phyloP scores from a whole-genome alignment of 208 protist species.

The Herpetomonas tarakana region DNA sequence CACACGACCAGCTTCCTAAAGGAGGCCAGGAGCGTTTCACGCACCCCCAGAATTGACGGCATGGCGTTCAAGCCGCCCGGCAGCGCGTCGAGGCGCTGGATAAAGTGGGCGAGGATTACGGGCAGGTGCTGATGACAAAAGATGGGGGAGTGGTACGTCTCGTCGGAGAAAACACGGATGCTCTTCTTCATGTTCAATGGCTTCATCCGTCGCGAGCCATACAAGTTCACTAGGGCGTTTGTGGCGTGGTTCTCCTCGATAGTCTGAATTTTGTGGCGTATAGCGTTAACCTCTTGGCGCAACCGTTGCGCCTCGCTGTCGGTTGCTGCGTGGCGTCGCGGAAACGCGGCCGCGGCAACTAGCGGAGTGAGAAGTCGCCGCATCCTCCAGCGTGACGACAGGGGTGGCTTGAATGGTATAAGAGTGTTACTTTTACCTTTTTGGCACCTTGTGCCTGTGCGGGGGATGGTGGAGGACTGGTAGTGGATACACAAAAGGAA shows the following conservation, averaged over 20 bases:
- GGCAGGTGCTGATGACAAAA: slow-evolving; percentile 87
- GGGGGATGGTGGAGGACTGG: too few species aligned
- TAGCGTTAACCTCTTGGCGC: slow-evolving; percentile 21
- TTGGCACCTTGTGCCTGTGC: too few species aligned
- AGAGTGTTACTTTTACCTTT: too few species aligned
- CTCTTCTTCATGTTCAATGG: slow-evolving; percentile 52
- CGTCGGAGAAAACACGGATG: slow-evolving; percentile 41
- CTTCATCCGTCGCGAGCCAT: slow-evolving; percentile 47
- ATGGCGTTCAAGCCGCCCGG: slow-evolving; percentile 86
- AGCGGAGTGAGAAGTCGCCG: too few species aligned
- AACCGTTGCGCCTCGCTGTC: slow-evolving; percentile 7
- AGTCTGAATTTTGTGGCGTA: slow-evolving; percentile 39
- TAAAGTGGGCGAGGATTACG: slow-evolving; percentile 67
- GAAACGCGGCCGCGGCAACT: too few species aligned
- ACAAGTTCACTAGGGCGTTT: slow-evolving; percentile 58
- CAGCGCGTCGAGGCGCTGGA: slow-evolving; percentile 63
- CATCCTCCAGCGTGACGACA: too few species aligned
- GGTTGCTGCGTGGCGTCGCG: too few species aligned
- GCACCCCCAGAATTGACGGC: slow-evolving; percentile 65
- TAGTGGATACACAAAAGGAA: too few species aligned
- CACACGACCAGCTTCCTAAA: slow-evolving; percentile 68
- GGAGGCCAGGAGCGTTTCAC: slow-evolving; percentile 67
- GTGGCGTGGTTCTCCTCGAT: slow-evolving; percentile 60
- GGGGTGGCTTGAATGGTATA: too few species aligned
- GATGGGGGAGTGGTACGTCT: slow-evolving; percentile 39